Base-by-base conservation (phyloP, 2,329 filamentous ascomycete species). In the Colletotrichum sp. region DNA sequence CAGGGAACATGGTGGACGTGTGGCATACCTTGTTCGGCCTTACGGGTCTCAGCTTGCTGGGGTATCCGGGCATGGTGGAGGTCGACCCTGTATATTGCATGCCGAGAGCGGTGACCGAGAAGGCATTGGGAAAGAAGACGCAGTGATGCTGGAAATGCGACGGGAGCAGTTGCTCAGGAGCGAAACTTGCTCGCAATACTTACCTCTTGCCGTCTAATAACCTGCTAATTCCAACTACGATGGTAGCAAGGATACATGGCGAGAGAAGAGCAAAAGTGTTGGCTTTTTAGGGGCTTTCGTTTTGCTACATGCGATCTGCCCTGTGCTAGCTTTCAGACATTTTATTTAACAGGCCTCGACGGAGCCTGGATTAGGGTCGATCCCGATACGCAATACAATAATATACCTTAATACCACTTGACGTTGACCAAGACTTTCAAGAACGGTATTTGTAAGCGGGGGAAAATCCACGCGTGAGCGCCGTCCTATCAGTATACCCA, bases 1-100 rank as follows among this genome's bases (percentile, higher is more conserved):
- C 97, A 12, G 96, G 95, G 30, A 93, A 99, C 81, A 96, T 96
- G 93, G 96, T 98, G 26, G 97, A 99, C 87, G 96, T 99, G 38
- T 99, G 97, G 88, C 97, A 99, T 82, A 98, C 97, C 0, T 88
- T 93, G 69, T 99, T 99, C 83, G 96, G 95, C 28, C 86, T 98
- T 78, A 94, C 96, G 24, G 97, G 97, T 3, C 86, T 99, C 79
- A 98, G 96, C 82, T 89, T 99, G 71, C 86, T 98, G 32, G 92
- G 92, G 13, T 95, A 94, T 81, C 92, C 94, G 8, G 95, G 93
- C 1, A 85, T 98, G 58, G 90, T 94, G 80, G 92, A 94, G 76
- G 93, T 99, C 68, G 95, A 99, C 83, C 95, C 97, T 36, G 91
- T 95, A 60, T 99, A 98, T 81, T 96, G 94, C 83, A 92, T 96